Conservation (phyloP, 768 basidiomycete genomes). For the Pholiota conissans region DNA sequence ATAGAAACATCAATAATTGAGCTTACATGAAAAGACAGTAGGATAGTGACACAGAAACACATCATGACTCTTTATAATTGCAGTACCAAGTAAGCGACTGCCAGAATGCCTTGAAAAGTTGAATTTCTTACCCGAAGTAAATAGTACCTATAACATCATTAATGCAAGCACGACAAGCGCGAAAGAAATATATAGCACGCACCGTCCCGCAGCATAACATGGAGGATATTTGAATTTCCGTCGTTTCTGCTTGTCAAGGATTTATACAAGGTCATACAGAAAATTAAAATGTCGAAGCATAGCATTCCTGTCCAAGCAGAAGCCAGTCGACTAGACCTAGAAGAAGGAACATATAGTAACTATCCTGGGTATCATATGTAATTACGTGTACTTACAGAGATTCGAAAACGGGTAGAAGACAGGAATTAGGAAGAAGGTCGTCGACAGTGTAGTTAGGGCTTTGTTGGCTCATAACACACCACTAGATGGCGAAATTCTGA, state of each 20-base stretch:
- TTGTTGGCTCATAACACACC: slow-evolving; percentile 20
- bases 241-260: slow-evolving; percentile 25
- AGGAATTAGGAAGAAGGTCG: slow-evolving; percentile 17
- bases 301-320: slow-evolving; percentile 41
- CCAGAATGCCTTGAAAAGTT: background rate
- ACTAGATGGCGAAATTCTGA: slow-evolving; percentile 18
- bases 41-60: slow-evolving; percentile 13
- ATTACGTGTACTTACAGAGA: slow-evolving; percentile 19
- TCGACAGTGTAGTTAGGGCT: slow-evolving; percentile 2
- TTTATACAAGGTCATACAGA: slow-evolving; percentile 39
- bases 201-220: slow-evolving; percentile 45
- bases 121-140: slow-evolving; percentile 38
- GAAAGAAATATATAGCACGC: slow-evolving; percentile 10
- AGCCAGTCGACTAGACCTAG: slow-evolving; percentile 26
- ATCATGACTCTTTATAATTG: slow-evolving; percentile 20
- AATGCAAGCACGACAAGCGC: background rate
- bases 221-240: slow-evolving; percentile 24
- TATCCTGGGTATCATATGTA: background rate
- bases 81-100: background rate
- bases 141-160: slow-evolving; percentile 30
- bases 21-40: slow-evolving; percentile 18
- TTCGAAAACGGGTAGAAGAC: slow-evolving; percentile 21
- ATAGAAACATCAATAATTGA: background rate
- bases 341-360: background rate
- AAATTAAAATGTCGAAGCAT: slow-evolving; percentile 40